These are phyloP conservation scores for Salicornia ramosissima DNA, from an alignment of 148 eudicot genomes.

Conservation along the genomic window DNA sequence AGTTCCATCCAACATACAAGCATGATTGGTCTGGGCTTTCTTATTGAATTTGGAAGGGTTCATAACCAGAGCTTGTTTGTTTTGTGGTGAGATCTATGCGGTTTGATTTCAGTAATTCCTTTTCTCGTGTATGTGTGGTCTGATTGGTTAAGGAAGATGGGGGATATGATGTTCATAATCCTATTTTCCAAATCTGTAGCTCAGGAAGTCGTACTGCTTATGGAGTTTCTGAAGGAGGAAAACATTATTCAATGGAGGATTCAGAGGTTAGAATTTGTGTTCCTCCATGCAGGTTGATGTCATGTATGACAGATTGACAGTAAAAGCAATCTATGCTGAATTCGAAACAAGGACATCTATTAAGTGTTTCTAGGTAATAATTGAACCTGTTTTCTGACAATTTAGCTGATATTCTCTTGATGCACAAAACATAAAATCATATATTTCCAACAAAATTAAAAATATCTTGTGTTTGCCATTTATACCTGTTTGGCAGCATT, in stretches of 20 bases:
- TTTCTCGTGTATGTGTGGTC: neutral
- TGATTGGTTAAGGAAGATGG: neutral
- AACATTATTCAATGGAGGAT: too few species aligned
- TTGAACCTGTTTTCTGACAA: too few species aligned
- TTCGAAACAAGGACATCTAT: too few species aligned
- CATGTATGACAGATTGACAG: neutral
- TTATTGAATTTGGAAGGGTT: too few species aligned
- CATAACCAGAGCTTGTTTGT: too few species aligned
- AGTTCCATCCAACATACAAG: too few species aligned
- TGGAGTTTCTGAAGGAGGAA: neutral
- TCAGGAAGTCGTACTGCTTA: neutral
- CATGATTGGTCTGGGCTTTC: too few species aligned
- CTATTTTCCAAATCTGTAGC: neutral
- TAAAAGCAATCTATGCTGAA: too few species aligned
- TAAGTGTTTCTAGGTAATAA: too few species aligned
- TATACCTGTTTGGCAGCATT: conserved; percentile 95
- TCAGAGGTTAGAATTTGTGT: neutral
- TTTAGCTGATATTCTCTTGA: neutral
- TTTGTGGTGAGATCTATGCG: neutral
- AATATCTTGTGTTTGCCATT: neutral
- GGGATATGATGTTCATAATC: neutral
- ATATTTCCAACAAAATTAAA: neutral
- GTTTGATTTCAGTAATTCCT: too few species aligned
- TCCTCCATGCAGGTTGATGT: neutral
- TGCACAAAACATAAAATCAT: neutral